Evolutionary conservation across 1,284 basidiomycete genomes (phyloP), one percentile per base, ranked within the genome.

Genomic region (Ganoderma lucidum): DNA sequence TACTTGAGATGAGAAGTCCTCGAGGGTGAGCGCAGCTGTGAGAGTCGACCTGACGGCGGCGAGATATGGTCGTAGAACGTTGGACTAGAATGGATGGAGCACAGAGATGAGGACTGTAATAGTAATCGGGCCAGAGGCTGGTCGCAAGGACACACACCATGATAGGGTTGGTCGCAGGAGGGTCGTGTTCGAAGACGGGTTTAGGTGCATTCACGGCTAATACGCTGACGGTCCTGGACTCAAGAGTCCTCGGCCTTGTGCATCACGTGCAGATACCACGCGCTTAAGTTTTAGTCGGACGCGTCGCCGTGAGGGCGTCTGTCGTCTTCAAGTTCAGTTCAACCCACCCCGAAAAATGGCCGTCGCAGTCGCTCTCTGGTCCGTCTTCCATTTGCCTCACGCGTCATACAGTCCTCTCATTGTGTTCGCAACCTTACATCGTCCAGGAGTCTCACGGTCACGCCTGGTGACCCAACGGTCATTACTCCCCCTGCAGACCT

Each of bases 1-100:
- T 79, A 95, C 95, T 88, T 99, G 97, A 8, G 96, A 98, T 53
- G 95, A 90, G 85, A 99, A 99, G 87, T 98, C 96, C 84, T 98
- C 94, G 66, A 99, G 86, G 0, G 97, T 98, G 74, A 99, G 86
- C 1, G 98, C 97, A n/a, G 97, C 97, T 6, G 97, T 99, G 65
- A 99, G 86, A 15, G 97, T 97, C 12, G 96, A 95, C 73, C 98
- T 88, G 64, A 99, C 97, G 45, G 97, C 97, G 41, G 95, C 93
- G 70, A 99, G 92, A 83, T 99, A 99, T 4, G 97, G 97, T 76
- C 97, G 89, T 63, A 99, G 88, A 12, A 90, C 89, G 81, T 94
- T 93, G 2, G 92, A 93, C 92, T 93, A 72, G 37, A 53, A n/a
- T 28, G 41, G 35, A 10, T n/a, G 41, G 5, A 8, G 10, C 10